Conservation (phyloP, 208 protist species). For the Angomonas desouzai region DNA sequence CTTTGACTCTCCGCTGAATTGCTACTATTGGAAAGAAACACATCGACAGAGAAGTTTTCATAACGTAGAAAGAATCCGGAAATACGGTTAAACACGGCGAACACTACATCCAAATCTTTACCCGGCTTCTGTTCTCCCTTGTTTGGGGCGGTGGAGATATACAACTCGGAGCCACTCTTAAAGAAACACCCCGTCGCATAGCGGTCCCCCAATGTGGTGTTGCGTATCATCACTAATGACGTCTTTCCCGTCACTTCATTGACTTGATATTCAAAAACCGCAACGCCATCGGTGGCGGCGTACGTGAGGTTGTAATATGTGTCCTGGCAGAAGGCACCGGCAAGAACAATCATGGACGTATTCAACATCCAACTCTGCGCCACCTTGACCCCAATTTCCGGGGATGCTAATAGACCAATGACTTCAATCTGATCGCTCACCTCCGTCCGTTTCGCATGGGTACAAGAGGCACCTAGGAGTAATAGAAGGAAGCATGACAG, state of each 20-base stretch:
- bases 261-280: neutral
- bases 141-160: slow-evolving; percentile 13
- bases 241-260: neutral
- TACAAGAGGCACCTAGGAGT: neutral
- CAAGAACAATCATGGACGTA: neutral
- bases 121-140: slow-evolving; percentile 19
- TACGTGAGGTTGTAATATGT: slow-evolving; percentile 1
- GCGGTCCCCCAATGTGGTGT: neutral
- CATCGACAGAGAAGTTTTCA: neutral
- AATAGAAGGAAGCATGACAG: neutral
- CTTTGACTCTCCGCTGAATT: neutral
- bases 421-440: neutral
- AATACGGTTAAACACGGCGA: slow-evolving; percentile 14
- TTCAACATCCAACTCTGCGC: neutral
- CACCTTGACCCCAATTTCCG: neutral
- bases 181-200: slow-evolving; percentile 34
- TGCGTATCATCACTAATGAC: neutral
- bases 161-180: slow-evolving; percentile 24
- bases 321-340: slow-evolving; percentile 7
- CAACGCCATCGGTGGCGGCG: neutral
- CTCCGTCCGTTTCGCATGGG: no score
- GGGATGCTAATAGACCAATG: neutral
- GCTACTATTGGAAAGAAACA: slow-evolving; percentile 1
- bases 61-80: slow-evolving; percentile 15
- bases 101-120: neutral